Base-by-base conservation (phyloP, 495 filamentous ascomycete genomes). In the Podospora pseudopauciseta region DNA sequence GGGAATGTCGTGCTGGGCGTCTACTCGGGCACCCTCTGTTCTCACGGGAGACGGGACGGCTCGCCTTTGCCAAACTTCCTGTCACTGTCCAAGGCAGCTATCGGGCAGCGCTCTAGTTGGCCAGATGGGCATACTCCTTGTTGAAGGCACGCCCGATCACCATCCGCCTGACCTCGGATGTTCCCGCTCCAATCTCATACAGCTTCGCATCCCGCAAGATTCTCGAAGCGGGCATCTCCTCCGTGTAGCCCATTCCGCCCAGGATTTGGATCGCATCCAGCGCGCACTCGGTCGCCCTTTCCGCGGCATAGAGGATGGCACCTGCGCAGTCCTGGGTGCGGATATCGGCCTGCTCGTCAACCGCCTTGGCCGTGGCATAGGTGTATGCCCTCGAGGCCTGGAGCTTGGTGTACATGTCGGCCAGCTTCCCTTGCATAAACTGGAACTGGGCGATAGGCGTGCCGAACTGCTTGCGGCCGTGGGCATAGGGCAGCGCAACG, bases 101-200 rank as follows among this genome's bases (percentile, higher is more conserved):
- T 11, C 55, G 23, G 55, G 55, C 23, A 58, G 55, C 6, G 23
- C 18, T 18, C 23, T 73, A 75, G 28, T 63, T 72, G 4, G 76
- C 73, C 67, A 82, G 63, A 65, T 82, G 80, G 54, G 86, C 86
- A 80, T 88, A 97, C 78, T 96, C 92, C 80, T 90, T 92, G 77
- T 97, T 97, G 70, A 97, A 99, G 0, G 91, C 91, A 68, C 95
- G 85, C 30, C 96, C 95, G 75, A 99, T 96, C 6, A 99, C 94
- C 84, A 98, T 94, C 69, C 94, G 86, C 70, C 95, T 81, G 28
- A 99, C 88, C 83, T 99, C 95, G 68, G 92, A 96, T 9, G 95
- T 98, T 15, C 95, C 95, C 16, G 95, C 95, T 1, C 95, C 95
- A 80, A 99, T 98, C 82, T 98, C 96, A 80, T 99, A 99, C 74